Conservation (phyloP, 2,329 filamentous ascomycete genomes). For the Aspergillus calidoustus region DNA sequence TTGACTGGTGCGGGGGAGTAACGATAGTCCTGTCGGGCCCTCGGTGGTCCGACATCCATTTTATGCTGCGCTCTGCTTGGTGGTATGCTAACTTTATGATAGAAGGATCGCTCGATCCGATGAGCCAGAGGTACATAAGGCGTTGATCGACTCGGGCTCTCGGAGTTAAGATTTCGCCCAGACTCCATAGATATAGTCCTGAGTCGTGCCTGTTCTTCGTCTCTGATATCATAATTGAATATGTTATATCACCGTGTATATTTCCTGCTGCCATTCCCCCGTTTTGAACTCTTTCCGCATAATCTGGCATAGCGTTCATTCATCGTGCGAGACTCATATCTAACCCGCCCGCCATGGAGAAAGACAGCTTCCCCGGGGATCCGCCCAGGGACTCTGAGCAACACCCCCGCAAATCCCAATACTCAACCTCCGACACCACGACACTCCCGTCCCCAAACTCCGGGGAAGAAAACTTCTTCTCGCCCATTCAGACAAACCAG, state of each 20-base stretch:
- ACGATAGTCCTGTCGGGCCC: conserved; percentile 2
- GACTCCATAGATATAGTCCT: not conserved
- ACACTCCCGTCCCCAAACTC: not conserved
- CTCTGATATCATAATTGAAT: not conserved
- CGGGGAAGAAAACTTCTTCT: conserved; percentile 5
- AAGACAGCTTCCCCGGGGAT: not conserved
- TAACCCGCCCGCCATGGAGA: conserved; percentile 4
- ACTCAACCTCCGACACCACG: not conserved
- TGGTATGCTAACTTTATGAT: not conserved
- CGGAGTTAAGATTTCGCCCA: not conserved
- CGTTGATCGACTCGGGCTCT: not conserved
- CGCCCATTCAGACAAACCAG: conserved; percentile 18
- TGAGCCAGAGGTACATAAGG: not conserved
- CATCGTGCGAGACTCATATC: not conserved
- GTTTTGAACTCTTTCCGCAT: not conserved
- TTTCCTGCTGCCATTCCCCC: not conserved
- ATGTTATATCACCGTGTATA: not conserved
- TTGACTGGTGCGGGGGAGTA: too few species aligned
- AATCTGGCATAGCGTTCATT: not conserved
- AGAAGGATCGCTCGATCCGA: not conserved
- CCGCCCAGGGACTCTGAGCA: conserved; percentile 7
- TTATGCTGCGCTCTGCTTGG: not conserved
- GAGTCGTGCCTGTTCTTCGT: not conserved
- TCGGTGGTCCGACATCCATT: not conserved
- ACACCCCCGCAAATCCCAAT: not conserved